A percentile compares a stretch with the other conserved stretches of the same genome.
Conservation (phyloP, 495 filamentous ascomycete genomes). For the Hypoxylon lenormandii region DNA sequence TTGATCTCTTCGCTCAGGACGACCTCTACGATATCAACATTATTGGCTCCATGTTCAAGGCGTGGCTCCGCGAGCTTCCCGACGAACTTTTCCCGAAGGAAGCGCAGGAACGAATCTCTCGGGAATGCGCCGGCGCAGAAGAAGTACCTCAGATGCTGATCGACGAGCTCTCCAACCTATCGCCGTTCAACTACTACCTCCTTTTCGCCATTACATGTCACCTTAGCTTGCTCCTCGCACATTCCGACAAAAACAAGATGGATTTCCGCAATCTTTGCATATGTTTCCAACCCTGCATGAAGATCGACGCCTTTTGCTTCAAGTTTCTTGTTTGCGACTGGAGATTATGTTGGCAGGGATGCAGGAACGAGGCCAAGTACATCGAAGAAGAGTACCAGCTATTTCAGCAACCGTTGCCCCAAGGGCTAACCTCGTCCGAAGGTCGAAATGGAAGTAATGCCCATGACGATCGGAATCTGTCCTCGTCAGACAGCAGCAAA, state of each 20-base stretch:
- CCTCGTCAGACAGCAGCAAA: constrained; percentile 74
- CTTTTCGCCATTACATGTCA: constrained; percentile 96
- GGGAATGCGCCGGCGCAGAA: constrained; percentile 78
- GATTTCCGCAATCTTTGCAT: constrained; percentile 90
- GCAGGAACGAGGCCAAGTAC: constrained; percentile 86
- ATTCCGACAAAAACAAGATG: constrained; percentile 93
- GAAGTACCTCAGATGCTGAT: constrained; percentile 82
- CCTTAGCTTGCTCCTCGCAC: constrained; percentile 84
- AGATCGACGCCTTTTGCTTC: constrained; percentile 90
- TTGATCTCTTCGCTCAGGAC: constrained; percentile 82
- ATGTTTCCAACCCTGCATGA: constrained; percentile 94
- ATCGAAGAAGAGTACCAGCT: constrained; percentile 77
- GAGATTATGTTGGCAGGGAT: constrained; percentile 94
- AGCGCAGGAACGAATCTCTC: constrained; percentile 77
- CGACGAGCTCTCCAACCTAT: constrained; percentile 88
- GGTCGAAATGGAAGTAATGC: constrained; percentile 36
- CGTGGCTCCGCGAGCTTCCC: constrained; percentile 92
- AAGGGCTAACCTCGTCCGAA: constrained; percentile 35
- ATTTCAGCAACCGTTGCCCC: constrained; percentile 66
- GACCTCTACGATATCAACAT: constrained; percentile 95
- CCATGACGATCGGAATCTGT: constrained; percentile 70
- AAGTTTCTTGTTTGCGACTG: constrained; percentile 90
- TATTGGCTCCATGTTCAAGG: constrained; percentile 90
- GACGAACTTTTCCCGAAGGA: constrained; percentile 88
- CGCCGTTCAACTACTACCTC: constrained; percentile 94